phyloP scores from a whole-genome alignment of 495 filamentous ascomycete species.

The Choiromyces venosus region DNA sequence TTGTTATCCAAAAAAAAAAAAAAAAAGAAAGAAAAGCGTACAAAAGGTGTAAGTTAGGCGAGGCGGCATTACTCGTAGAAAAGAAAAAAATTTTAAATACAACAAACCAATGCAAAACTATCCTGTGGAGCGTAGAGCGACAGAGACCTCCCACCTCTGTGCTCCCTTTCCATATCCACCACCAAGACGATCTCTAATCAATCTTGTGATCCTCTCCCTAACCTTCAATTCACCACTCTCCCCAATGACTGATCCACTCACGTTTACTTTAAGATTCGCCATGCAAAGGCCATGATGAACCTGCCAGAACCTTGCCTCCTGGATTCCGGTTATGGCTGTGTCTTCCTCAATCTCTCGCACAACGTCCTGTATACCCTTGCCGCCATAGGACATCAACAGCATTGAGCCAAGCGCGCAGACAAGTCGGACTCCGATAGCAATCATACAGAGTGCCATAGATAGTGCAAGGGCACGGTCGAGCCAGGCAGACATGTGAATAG shows the following conservation, averaged over 20 bases:
- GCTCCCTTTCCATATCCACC: slow-evolving; percentile 75
- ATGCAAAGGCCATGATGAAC: slow-evolving; percentile 95
- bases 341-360: slow-evolving; percentile 79
- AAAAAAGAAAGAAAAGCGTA: too few relatives aligned
- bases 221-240: slow-evolving; percentile 63
- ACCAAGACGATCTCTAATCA: slow-evolving; percentile 80
- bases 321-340: slow-evolving; percentile 64
- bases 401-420: slow-evolving; percentile 81
- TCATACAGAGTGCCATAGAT: slow-evolving; percentile 78
- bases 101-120: neutral
- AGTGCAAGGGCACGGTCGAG: slow-evolving; percentile 76
- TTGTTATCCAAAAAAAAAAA: neutral
- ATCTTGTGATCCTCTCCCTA: slow-evolving; percentile 64
- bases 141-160: slow-evolving; percentile 73
- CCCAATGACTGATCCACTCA: slow-evolving; percentile 50
- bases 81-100: neutral
- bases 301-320: slow-evolving; percentile 95
- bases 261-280: slow-evolving; percentile 80
- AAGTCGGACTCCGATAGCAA: slow-evolving; percentile 71
- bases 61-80: neutral
- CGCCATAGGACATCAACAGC: slow-evolving; percentile 86
- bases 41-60: neutral
- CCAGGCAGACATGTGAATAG: slow-evolving; percentile 65
- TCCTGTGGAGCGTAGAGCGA: slow-evolving; percentile 10
- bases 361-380: slow-evolving; percentile 62